A percentile compares a stretch with the other conserved stretches of the same genome.
Conservation (phyloP, 768 basidiomycete species). For the Rhodotorula graminis region DNA sequence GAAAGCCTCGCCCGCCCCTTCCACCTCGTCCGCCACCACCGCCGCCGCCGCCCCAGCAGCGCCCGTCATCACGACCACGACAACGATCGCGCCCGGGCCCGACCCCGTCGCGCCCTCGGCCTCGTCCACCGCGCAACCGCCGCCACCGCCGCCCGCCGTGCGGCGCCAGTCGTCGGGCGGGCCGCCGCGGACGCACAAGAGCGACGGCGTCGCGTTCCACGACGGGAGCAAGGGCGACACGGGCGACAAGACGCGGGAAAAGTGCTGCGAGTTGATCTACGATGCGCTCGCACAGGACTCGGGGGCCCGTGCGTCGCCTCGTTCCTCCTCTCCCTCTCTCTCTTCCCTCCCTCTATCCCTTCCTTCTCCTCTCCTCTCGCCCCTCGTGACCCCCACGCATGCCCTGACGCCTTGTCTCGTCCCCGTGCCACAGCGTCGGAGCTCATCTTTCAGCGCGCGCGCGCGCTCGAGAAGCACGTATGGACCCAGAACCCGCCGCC, state of each 20-base stretch:
- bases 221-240: constrained; percentile 8
- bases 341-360: no score
- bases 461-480: constrained; percentile 67
- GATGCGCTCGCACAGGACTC: constrained; percentile 84
- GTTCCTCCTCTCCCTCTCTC: not conserved
- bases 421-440: constrained; percentile 59
- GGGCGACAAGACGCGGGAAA: constrained; percentile 61
- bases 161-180: constrained; percentile 28
- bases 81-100: constrained; percentile 5
- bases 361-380: not conserved
- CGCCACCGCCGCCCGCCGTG: not conserved
- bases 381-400: no score
- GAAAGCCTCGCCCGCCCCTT: not conserved
- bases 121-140: constrained; percentile 31
- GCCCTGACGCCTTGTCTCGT: no score
- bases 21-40: not conserved
- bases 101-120: constrained; percentile 32
- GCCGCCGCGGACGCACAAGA: constrained; percentile 26
- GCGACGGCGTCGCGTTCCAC: constrained; percentile 18
- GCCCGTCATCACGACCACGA: not conserved
- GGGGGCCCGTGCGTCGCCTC: constrained; percentile 67
- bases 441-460: constrained; percentile 62
- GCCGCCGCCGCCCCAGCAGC: not conserved
- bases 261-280: constrained; percentile 82
- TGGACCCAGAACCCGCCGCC: constrained; percentile 47